A percentile compares a stretch with the other conserved stretches of the same genome.
Evolutionary conservation across 1,284 basidiomycete species (phyloP).

Genomic region (Apiotrichum porosum): DNA sequence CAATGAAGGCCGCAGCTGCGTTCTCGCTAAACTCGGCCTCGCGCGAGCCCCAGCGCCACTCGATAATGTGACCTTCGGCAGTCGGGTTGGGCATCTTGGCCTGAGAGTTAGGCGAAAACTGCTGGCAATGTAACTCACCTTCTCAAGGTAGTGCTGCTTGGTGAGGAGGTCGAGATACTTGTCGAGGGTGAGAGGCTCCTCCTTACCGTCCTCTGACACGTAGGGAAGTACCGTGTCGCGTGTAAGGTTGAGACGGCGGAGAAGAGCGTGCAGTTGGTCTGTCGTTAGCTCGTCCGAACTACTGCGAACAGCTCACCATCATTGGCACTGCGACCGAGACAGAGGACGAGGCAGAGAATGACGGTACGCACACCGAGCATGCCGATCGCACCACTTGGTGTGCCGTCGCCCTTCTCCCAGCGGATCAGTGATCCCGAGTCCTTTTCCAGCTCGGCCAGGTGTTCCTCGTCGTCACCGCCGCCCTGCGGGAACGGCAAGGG

Average conservation of each 20-base stretch:
- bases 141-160: slow-evolving; percentile 43
- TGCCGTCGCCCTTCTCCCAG: slow-evolving; percentile 44
- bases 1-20: slow-evolving; percentile 41
- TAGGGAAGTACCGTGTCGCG: slow-evolving; percentile 39
- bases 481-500: slow-evolving; percentile 23
- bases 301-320: slow-evolving; percentile 30
- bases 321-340: slow-evolving; percentile 26
- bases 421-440: slow-evolving; percentile 43
- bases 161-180: slow-evolving; percentile 41
- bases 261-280: slow-evolving; percentile 32
- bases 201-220: slow-evolving; percentile 25
- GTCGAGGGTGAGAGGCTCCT: slow-evolving; percentile 32
- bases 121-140: slow-evolving; percentile 18
- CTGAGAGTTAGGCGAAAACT: background rate
- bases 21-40: slow-evolving; percentile 45
- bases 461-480: background rate
- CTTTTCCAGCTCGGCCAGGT: slow-evolving; percentile 8
- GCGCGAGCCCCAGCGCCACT: slow-evolving; percentile 46
- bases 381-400: slow-evolving; percentile 28
- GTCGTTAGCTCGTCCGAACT: slow-evolving; percentile 3
- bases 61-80: slow-evolving; percentile 12
- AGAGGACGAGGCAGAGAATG: slow-evolving; percentile 43
- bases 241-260: slow-evolving; percentile 35
- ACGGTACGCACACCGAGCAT: slow-evolving; percentile 43
- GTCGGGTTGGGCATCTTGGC: slow-evolving; percentile 3